These are phyloP conservation scores for Ploettnerulaceae sp. DNA, from an alignment of 2,329 filamentous ascomycete species.

Conservation along the genomic window DNA sequence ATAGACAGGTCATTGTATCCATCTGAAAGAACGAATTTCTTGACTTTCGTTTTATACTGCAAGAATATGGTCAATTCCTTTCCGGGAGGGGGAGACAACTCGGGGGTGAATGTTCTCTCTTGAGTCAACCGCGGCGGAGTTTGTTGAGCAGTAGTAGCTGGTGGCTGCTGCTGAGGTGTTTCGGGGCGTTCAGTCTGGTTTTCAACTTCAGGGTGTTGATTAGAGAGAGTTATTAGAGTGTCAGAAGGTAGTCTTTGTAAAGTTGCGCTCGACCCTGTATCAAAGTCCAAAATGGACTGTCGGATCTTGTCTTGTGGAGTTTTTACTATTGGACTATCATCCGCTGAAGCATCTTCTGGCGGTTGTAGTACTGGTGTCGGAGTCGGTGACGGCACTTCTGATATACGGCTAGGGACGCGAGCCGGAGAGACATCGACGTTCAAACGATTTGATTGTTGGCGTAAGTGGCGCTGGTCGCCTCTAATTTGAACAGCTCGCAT, in stretches of 20 bases:
- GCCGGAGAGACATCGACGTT: conserved; percentile 57
- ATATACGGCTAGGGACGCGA: conserved; percentile 54
- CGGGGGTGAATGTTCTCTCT: conserved; percentile 51
- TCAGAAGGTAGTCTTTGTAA: conserved; percentile 53
- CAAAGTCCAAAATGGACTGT: conserved; percentile 22
- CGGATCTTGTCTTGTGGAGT: conserved; percentile 60
- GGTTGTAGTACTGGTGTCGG: conserved; percentile 32
- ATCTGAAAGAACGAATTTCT: conserved; percentile 86
- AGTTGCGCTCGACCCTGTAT: conserved; percentile 47
- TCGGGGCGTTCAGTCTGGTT: conserved; percentile 15
- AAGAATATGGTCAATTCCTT: conserved; percentile 92
- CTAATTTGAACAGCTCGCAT: conserved; percentile 65
- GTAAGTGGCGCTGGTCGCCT: conserved; percentile 48
- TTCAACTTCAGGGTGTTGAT: conserved; percentile 11
- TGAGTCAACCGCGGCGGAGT: conserved; percentile 42
- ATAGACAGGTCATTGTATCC: conserved; percentile 81
- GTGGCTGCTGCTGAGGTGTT: conserved; percentile 14
- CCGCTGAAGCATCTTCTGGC: conserved; percentile 34
- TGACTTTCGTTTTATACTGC: conserved; percentile 95
- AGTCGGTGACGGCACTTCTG: conserved; percentile 43
- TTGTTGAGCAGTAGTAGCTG: conserved; percentile 14
- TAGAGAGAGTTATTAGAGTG: conserved; percentile 34
- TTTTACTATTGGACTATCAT: conserved; percentile 35
- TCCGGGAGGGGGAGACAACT: conserved; percentile 63
- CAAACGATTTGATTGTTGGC: conserved; percentile 39